These are phyloP conservation scores for Nannizziopsis barbatae DNA, from an alignment of 2,329 filamentous ascomycete genomes.

Conservation along the genomic window DNA sequence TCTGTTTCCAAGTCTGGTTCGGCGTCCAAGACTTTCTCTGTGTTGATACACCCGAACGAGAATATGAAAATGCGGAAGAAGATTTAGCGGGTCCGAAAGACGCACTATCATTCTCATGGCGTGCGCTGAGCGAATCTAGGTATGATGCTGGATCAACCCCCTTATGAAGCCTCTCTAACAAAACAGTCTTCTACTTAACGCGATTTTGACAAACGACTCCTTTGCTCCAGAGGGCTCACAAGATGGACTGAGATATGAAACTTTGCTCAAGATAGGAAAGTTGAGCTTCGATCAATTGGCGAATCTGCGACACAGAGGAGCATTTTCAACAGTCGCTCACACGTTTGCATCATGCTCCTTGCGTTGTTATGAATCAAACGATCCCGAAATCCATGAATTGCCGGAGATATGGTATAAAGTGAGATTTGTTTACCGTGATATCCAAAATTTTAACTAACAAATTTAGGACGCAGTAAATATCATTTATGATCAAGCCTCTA, in stretches of 20 bases:
- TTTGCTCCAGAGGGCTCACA: conserved; percentile 35
- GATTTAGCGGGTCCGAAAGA: conserved; percentile 71
- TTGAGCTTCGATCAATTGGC: conserved; percentile 74
- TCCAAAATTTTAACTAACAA: conserved; percentile 14
- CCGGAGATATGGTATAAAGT: conserved; percentile 63
- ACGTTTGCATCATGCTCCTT: conserved; percentile 77
- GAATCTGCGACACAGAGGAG: conserved; percentile 75
- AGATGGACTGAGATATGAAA: conserved; percentile 40
- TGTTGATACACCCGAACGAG: conserved; percentile 84
- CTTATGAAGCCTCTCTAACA: neutral
- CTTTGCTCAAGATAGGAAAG: conserved; percentile 57
- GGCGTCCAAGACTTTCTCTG: conserved; percentile 69
- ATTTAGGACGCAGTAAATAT: conserved; percentile 46
- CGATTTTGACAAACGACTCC: conserved; percentile 46
- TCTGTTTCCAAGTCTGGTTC: conserved; percentile 62
- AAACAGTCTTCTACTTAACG: conserved; percentile 57
- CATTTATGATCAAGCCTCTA: conserved; percentile 65
- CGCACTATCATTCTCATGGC: conserved; percentile 86
- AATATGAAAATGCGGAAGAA: conserved; percentile 55
- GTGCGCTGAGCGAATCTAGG: conserved; percentile 90
- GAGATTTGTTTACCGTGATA: conserved; percentile 16
- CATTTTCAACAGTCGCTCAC: conserved; percentile 82
- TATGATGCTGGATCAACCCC: conserved; percentile 32
- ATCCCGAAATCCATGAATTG: conserved; percentile 36
- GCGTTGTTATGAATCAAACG: conserved; percentile 45